These are phyloP conservation scores for Lentinula boryana DNA, from an alignment of 768 basidiomycete genomes.

Conservation along the genomic window DNA sequence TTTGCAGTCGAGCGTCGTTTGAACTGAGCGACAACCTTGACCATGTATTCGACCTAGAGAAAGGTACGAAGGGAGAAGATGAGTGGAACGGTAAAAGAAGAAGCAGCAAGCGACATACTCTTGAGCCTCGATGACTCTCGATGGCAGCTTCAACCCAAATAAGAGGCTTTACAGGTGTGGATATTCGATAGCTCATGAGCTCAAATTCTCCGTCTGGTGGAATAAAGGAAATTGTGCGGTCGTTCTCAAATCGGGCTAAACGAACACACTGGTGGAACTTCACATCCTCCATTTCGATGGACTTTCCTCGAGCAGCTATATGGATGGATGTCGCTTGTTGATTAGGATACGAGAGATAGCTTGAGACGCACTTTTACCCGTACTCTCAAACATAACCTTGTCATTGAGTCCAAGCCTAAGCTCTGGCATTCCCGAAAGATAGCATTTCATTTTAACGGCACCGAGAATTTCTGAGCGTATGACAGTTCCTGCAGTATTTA, in stretches of 20 bases:
- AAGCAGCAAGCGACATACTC: background rate
- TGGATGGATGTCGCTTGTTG: background rate
- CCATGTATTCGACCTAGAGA: slow-evolving; percentile 90
- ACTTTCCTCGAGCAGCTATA: slow-evolving; percentile 86
- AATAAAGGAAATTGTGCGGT: slow-evolving; percentile 98
- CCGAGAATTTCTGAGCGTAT: slow-evolving; percentile 96
- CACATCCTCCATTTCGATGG: slow-evolving; percentile 99
- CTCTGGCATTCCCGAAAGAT: slow-evolving; percentile 99
- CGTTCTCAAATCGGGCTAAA: slow-evolving; percentile 94
- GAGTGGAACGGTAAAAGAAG: background rate
- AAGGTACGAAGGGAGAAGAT: background rate
- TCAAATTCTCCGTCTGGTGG: slow-evolving; percentile 98
- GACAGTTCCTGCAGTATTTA: slow-evolving; percentile 95
- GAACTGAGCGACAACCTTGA: slow-evolving; percentile 95
- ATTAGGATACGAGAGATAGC: background rate
- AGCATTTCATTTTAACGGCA: slow-evolving; percentile 99
- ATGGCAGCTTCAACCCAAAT: slow-evolving; percentile 97
- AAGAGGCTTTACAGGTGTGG: slow-evolving; percentile 93
- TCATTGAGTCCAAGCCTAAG: slow-evolving; percentile 93
- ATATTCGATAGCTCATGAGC: slow-evolving; percentile 89
- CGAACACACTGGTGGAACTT: slow-evolving; percentile 99
- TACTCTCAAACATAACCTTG: slow-evolving; percentile 99
- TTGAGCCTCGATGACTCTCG: slow-evolving; percentile 80
- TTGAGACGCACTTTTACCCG: slow-evolving; percentile 74
- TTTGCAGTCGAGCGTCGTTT: slow-evolving; percentile 95